Evolutionary conservation across 108 stramenopile species (phyloP).

Genomic region (Ochromonas danica): DNA sequence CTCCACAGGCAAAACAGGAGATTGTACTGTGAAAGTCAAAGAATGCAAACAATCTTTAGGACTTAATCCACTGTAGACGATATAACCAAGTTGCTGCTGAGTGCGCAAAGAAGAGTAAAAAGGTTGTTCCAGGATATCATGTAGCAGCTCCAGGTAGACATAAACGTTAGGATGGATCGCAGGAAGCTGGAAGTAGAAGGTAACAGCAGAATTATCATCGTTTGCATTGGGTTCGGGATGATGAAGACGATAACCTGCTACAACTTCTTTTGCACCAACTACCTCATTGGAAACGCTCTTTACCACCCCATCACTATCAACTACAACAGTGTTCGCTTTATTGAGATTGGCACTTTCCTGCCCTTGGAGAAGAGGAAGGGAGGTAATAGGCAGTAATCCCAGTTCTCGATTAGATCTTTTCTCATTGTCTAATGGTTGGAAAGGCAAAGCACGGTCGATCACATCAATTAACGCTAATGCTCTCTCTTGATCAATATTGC

Average conservation of each 20-base stretch:
- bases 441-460: neutral
- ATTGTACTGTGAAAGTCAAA: too few relatives aligned
- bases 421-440: neutral
- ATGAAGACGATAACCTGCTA: neutral
- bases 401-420: neutral
- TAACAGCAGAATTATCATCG: neutral
- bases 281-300: too few relatives aligned
- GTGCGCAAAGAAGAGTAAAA: slow-evolving; percentile 84
- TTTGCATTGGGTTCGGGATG: neutral
- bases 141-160: slow-evolving; percentile 58
- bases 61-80: slow-evolving; percentile 72
- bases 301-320: too few relatives aligned
- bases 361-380: too few relatives aligned
- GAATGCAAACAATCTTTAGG: too few relatives aligned
- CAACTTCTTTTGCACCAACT: too few relatives aligned
- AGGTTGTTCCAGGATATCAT: slow-evolving; percentile 70
- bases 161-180: neutral
- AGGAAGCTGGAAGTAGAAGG: neutral
- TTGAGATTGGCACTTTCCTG: too few relatives aligned
- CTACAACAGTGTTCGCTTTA: too few relatives aligned
- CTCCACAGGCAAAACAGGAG: too few relatives aligned
- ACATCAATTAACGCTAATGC: neutral
- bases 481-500: neutral
- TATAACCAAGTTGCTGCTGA: slow-evolving; percentile 87
- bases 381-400: neutral